Conservation (phyloP, 371 early-diverging fungal species). For the Mucor racemosus region DNA sequence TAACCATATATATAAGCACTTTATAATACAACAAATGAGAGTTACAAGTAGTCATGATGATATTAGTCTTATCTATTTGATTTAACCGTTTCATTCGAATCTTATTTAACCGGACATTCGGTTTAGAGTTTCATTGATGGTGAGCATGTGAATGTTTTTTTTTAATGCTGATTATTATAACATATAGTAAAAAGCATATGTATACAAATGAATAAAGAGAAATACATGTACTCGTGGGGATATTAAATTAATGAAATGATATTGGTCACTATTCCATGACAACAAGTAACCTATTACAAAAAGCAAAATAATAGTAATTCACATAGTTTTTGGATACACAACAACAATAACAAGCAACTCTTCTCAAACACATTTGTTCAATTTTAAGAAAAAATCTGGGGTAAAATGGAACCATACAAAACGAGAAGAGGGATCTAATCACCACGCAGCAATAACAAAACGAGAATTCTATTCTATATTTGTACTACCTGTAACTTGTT, state of each 20-base stretch:
- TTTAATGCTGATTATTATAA: too few species aligned
- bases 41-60: too few species aligned
- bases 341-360: background rate
- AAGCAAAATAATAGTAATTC: background rate
- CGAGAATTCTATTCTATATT: background rate
- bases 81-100: too few species aligned
- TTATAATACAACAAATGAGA: too few species aligned
- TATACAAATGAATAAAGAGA: background rate
- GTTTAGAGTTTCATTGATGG: too few species aligned
- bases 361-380: constrained; percentile 2
- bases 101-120: too few species aligned
- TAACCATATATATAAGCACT: too few species aligned
- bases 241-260: background rate
- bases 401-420: constrained; percentile 8
- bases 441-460: background rate
- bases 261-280: background rate
- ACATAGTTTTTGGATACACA: background rate
- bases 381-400: constrained; percentile 5
- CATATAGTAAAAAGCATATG: background rate
- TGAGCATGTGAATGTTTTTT: too few species aligned
- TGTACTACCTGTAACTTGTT: background rate
- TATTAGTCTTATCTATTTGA: too few species aligned
- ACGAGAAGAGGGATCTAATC: background rate
- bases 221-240: background rate
- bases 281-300: constrained; percentile 6